Conservation (phyloP, 495 filamentous ascomycete genomes). For the Penicillium daleae region DNA sequence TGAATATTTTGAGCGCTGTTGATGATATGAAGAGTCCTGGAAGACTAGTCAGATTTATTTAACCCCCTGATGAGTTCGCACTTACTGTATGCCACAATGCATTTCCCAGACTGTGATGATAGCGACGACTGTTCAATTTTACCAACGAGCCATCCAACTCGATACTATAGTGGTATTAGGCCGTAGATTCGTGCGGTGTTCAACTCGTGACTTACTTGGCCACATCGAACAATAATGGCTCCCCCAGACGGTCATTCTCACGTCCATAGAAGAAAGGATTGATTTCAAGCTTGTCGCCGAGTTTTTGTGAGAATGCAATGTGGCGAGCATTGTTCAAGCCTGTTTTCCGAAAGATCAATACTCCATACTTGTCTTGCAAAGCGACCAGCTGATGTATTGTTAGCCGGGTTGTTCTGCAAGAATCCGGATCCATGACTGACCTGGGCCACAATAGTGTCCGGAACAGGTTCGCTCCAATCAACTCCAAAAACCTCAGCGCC, state of each 20-base stretch:
- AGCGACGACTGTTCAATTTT: constrained; percentile 23
- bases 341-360: constrained; percentile 27
- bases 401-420: not conserved
- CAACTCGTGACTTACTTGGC: constrained; percentile 22
- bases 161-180: constrained; percentile 17
- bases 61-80: not conserved
- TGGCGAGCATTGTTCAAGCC: constrained; percentile 24
- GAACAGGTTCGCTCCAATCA: constrained; percentile 21
- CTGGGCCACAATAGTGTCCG: constrained; percentile 17
- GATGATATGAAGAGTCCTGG: constrained; percentile 29
- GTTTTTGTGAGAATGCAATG: constrained; percentile 28
- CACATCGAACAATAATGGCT: constrained; percentile 28
- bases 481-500: constrained; percentile 24
- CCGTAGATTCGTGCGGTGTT: not conserved
- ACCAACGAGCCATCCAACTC: constrained; percentile 28
- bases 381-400: constrained; percentile 18
- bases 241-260: constrained; percentile 25
- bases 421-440: constrained; percentile 5
- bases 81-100: constrained; percentile 29
- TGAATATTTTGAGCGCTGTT: constrained; percentile 29
- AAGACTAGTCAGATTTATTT: not conserved
- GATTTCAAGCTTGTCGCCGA: constrained; percentile 26
- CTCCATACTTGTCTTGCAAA: constrained; percentile 24
- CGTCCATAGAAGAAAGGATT: constrained; percentile 31
- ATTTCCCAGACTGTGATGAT: constrained; percentile 30